Evolutionary conservation across 2,329 filamentous ascomycete genomes (phyloP).

Genomic region (Fusarium phyllophilum): DNA sequence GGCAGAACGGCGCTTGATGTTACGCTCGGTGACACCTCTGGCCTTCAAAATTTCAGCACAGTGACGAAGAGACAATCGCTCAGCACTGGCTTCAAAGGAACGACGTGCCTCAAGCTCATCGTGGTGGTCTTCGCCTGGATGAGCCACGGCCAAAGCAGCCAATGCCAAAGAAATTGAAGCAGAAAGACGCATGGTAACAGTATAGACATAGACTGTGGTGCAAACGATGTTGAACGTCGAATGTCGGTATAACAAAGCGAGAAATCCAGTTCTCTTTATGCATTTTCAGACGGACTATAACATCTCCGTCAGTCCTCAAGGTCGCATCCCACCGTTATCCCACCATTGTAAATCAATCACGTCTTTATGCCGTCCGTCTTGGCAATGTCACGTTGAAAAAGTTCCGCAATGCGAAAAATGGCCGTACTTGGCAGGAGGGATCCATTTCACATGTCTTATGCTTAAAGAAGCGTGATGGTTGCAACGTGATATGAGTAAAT

Average conservation of each 20-base stretch:
- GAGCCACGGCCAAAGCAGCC: not conserved
- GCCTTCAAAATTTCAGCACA: conserved; percentile 58
- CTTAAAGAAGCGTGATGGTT: not conserved
- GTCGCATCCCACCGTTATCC: not conserved
- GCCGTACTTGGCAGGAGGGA: not conserved
- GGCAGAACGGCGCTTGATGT: conserved; percentile 56
- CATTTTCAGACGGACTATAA: not conserved
- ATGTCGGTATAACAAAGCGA: not conserved
- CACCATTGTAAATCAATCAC: conserved; percentile 1
- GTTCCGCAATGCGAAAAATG: not conserved
- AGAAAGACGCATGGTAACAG: not conserved
- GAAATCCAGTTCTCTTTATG: not conserved
- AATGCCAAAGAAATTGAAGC: not conserved
- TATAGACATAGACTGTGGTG: not conserved
- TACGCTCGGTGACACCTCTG: conserved; percentile 56
- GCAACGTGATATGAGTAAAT: not conserved
- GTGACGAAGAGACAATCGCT: conserved; percentile 52
- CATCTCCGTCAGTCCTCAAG: not conserved
- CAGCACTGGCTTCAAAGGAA: not conserved
- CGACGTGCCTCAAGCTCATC: conserved; percentile 5
- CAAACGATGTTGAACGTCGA: not conserved
- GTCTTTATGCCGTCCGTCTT: not conserved
- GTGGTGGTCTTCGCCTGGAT: conserved; percentile 3
- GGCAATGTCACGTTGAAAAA: conserved; percentile 5
- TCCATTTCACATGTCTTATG: not conserved